Conservation (phyloP, 176 grass and related monocot species). For the Carex pumila region DNA sequence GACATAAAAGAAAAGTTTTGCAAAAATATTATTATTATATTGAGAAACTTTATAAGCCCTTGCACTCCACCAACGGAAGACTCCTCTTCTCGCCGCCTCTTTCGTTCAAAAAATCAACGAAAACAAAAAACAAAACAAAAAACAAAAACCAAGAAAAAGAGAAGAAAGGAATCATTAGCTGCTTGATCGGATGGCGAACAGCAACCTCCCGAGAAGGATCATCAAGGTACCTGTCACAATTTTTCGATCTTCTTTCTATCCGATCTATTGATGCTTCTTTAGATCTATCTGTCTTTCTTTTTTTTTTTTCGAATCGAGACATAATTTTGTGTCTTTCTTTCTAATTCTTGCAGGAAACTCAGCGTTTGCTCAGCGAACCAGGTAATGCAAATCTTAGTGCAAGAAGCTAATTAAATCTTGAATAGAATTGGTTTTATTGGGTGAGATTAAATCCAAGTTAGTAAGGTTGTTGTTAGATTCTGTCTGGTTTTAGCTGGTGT, state of each 20-base stretch:
- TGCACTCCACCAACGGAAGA: neutral
- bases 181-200: constrained; percentile 64
- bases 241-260: constrained; percentile 14
- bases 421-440: neutral
- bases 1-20: neutral
- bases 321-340: neutral
- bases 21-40: neutral
- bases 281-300: neutral
- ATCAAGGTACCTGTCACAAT: constrained; percentile 52
- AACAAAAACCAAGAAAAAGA: neutral
- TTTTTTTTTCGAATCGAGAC: neutral
- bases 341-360: constrained; percentile 60
- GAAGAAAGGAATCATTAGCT: neutral
- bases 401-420: neutral
- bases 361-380: constrained; percentile 94
- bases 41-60: constrained; percentile 10
- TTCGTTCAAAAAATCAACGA: neutral
- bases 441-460: neutral
- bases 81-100: neutral
- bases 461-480: neutral
- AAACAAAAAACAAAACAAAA: neutral
- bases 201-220: constrained; percentile 90
- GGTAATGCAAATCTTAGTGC: constrained; percentile 26
- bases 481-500: neutral
- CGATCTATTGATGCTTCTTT: constrained; percentile 10